phyloP scores from a whole-genome alignment of 169 alveolate species.

The Plasmodium gaboni region DNA sequence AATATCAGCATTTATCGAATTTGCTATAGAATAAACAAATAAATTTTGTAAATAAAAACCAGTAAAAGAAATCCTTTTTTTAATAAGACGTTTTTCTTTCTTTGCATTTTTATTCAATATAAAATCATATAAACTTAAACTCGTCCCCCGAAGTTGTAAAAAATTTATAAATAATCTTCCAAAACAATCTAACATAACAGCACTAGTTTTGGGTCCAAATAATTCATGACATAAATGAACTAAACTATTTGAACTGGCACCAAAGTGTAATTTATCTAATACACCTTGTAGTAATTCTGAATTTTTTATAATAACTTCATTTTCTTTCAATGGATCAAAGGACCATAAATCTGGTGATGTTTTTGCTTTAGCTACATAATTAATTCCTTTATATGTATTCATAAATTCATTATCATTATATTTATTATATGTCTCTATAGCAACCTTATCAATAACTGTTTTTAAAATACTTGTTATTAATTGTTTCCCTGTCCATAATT shows the following conservation, averaged over 20 bases:
- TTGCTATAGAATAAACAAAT: slow-evolving; percentile 76
- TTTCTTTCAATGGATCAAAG: slow-evolving; percentile 85
- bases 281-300: slow-evolving; percentile 97
- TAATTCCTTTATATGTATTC: slow-evolving; percentile 83
- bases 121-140: slow-evolving; percentile 96
- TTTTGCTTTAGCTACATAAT: slow-evolving; percentile 83
- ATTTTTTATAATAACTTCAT: slow-evolving; percentile 88
- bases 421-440: slow-evolving; percentile 75
- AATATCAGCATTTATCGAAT: slow-evolving; percentile 23
- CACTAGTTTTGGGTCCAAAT: slow-evolving; percentile 95
- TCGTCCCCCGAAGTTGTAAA: slow-evolving; percentile 94
- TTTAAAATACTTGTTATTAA: slow-evolving; percentile 86
- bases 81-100: slow-evolving; percentile 84
- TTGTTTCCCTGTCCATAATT: slow-evolving; percentile 98
- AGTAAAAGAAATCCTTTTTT: slow-evolving; percentile 80
- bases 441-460: slow-evolving; percentile 86
- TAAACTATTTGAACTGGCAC: slow-evolving; percentile 96
- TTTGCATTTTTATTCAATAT: slow-evolving; percentile 90
- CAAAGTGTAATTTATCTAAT: slow-evolving; percentile 97
- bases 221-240: slow-evolving; percentile 95
- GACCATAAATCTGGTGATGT: slow-evolving; percentile 94
- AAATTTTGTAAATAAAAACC: slow-evolving; percentile 83
- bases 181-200: slow-evolving; percentile 93
- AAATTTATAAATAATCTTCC: slow-evolving; percentile 93
- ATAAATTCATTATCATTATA: slow-evolving; percentile 78